These are phyloP conservation scores for Musa balbisiana DNA, from an alignment of 202 grass and related monocot species.

Conservation along the genomic window DNA sequence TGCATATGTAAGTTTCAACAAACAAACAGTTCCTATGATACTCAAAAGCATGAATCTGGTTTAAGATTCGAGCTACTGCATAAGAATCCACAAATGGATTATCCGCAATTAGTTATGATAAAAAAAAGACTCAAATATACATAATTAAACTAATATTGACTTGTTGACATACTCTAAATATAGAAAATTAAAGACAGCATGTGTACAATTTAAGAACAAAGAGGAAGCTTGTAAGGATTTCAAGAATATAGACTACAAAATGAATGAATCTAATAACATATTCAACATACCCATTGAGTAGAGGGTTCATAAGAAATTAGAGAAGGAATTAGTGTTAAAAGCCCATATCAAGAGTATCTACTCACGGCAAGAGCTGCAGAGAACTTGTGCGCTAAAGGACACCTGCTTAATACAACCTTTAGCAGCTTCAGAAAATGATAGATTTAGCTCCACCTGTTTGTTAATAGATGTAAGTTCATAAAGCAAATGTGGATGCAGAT, in stretches of 20 bases:
- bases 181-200: background rate
- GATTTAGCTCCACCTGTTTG: conserved; percentile 59
- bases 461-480: conserved; percentile 25
- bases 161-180: background rate
- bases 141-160: no score
- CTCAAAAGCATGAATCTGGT: no score
- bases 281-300: background rate
- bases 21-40: no score
- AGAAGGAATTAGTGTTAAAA: background rate
- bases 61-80: no score
- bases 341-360: conserved; percentile 9
- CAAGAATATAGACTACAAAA: background rate
- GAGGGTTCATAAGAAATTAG: background rate
- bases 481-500: conserved; percentile 5
- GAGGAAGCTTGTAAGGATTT: no score
- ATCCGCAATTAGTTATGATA: background rate
- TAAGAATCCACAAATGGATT: background rate
- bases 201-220: no score
- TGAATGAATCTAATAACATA: background rate
- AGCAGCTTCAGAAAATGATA: conserved; percentile 86
- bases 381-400: conserved; percentile 58
- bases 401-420: conserved; percentile 66
- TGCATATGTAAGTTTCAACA: no score
- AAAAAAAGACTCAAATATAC: background rate
- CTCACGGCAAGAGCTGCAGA: conserved; percentile 86